Base-by-base conservation (phyloP, 1,139 yeast genomes). In the Lodderomyces theae region DNA sequence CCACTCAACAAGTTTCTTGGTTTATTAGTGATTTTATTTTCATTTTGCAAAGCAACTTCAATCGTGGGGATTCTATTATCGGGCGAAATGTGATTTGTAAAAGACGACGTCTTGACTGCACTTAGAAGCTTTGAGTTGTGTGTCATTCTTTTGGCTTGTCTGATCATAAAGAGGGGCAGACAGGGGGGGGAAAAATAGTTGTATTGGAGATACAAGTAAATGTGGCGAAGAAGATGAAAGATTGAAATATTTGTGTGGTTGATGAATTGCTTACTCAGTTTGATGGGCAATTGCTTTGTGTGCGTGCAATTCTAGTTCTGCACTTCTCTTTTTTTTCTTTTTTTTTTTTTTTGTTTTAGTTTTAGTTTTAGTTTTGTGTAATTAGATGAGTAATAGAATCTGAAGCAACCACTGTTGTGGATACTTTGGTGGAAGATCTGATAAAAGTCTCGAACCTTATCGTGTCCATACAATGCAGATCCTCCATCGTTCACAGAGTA, bases 1-100 rank as follows among this genome's bases (percentile, higher is more conserved):
- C 96, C 95, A 6, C 66, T 64, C 29, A 69, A 58, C 9, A 88
- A 68, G 2, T 70, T 66, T 40, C 97, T 69, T 1, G 95, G 92
- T 11, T 61, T 66, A 42, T 66, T 64, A 38, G 63, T 60, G 23
- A 71, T 45, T 41, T 63, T 56, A 22, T 62, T 56, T 13, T 53
- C 64, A 49, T 69, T 69, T 12, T 60, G 58, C 12, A 71, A 55
- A 1, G 92, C 85, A 2, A 63, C 68, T 9, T 70, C 70, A 5
- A 69, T 61, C 0, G 78, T 61, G 1, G 84, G 80, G 24, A 84
- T 70, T 29, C 68, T 61, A 6, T 74, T 66, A 53, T 88, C 96
- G 0, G 95, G 82, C 0, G 69, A 61, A 35, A 86, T 59, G 4
- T 57, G 46, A 16, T 60, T 59, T 2, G 86, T 74, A 54, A 82